Percentiles rank a stretch among this genome's conserved stretches.
Conservation (phyloP, 2,329 filamentous ascomycete genomes). For the Daldinia sp. region DNA sequence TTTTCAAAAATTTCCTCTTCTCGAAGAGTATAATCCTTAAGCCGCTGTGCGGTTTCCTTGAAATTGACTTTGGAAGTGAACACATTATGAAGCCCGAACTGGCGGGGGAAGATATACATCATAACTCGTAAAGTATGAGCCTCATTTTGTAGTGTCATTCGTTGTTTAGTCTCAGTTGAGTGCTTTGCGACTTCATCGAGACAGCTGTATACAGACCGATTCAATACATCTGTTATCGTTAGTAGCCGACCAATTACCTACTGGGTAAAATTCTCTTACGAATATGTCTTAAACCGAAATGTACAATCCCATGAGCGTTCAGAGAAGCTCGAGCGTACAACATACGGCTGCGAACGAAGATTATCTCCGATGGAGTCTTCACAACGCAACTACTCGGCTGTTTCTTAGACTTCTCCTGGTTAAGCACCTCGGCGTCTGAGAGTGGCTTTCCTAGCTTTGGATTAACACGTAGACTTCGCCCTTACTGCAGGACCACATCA, state of each 20-base stretch:
- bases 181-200: conserved; percentile 24
- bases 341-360: conserved; percentile 84
- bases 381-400: conserved; percentile 25
- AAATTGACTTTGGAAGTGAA: conserved; percentile 78
- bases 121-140: conserved; percentile 76
- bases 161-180: conserved; percentile 10
- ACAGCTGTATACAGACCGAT: conserved; percentile 67
- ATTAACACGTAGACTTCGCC: conserved; percentile 27
- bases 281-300: conserved; percentile 82
- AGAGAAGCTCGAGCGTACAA: conserved; percentile 83
- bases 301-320: conserved; percentile 74
- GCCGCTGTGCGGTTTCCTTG: conserved; percentile 75
- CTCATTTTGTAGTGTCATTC: conserved; percentile 53
- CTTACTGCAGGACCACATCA: conserved; percentile 17
- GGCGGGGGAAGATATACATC: conserved; percentile 93
- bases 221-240: conserved; percentile 77
- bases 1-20: conserved; percentile 79
- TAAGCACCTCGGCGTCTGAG: conserved; percentile 57
- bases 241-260: conserved; percentile 16
- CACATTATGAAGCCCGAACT: conserved; percentile 93
- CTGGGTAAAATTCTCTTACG: conserved; percentile 67
- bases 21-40: conserved; percentile 87
- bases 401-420: conserved; percentile 13
- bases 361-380: conserved; percentile 69
- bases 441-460: conserved; percentile 61